phyloP scores from a whole-genome alignment of 768 basidiomycete species.

The Lactarius akahatsu region DNA sequence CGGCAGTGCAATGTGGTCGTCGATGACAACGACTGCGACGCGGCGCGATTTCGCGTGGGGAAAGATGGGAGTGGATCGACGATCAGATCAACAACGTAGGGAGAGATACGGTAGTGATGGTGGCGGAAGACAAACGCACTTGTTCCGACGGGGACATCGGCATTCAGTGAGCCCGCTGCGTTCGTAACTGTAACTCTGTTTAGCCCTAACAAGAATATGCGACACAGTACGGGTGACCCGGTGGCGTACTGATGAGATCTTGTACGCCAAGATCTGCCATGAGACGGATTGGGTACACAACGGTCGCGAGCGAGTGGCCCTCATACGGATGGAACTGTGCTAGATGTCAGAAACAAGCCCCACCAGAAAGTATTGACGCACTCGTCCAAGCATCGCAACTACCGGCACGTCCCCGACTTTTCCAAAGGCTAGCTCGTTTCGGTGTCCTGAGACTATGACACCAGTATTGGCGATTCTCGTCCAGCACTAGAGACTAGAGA shows the following conservation, averaged over 20 bases:
- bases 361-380: conserved; percentile 36
- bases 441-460: conserved; percentile 70
- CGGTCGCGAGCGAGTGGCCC: conserved; percentile 66
- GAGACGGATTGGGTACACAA: conserved; percentile 75
- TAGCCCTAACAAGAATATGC: neutral
- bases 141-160: conserved; percentile 71
- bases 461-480: neutral
- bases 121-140: conserved; percentile 43
- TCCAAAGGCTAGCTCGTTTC: conserved; percentile 79
- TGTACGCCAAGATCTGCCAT: conserved; percentile 77
- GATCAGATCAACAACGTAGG: neutral
- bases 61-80: neutral
- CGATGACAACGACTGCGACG: conserved; percentile 69
- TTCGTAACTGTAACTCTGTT: conserved; percentile 59
- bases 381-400: conserved; percentile 87
- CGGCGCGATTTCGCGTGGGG: conserved; percentile 7
- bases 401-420: conserved; percentile 73
- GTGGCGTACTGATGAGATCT: conserved; percentile 73
- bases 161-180: conserved; percentile 81
- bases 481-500: neutral
- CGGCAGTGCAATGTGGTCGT: conserved; percentile 82
- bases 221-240: conserved; percentile 25
- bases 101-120: too few species aligned
- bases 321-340: conserved; percentile 82
- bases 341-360: conserved; percentile 9